phyloP scores from a whole-genome alignment of 768 basidiomycete genomes.

The Amanita thiersii region DNA sequence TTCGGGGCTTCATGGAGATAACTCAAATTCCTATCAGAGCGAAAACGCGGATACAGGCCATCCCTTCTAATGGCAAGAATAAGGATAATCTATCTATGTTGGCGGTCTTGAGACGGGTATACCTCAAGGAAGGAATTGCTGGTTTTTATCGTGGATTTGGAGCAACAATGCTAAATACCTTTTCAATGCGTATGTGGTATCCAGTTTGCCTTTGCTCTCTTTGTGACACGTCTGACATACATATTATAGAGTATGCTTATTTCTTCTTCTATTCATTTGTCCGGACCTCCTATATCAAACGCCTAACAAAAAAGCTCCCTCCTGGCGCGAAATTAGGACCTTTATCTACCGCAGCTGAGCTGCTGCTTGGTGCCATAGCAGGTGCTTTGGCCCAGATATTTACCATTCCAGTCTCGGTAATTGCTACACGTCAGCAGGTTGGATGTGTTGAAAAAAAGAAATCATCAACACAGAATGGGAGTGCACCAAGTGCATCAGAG shows the following conservation, averaged over 20 bases:
- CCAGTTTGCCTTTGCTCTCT: slow-evolving; percentile 20
- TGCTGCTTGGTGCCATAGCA: slow-evolving; percentile 83
- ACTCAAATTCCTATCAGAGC: slow-evolving; percentile 40
- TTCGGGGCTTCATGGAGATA: slow-evolving; percentile 1
- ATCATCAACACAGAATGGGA: slow-evolving; percentile 10
- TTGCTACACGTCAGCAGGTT: slow-evolving; percentile 95
- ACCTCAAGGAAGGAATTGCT: slow-evolving; percentile 70
- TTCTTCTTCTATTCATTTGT: slow-evolving; percentile 99
- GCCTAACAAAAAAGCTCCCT: slow-evolving; percentile 51
- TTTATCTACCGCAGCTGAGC: slow-evolving; percentile 71
- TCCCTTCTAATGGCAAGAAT: slow-evolving; percentile 43
- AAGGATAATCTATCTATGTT: slow-evolving; percentile 53
- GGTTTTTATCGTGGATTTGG: slow-evolving; percentile 90
- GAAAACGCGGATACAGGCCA: slow-evolving; percentile 92
- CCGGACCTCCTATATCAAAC: slow-evolving; percentile 72
- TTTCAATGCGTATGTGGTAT: slow-evolving; percentile 74
- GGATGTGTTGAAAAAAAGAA: slow-evolving; percentile 27
- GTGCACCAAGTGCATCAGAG: slow-evolving; percentile 13
- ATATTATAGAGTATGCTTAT: slow-evolving; percentile 83
- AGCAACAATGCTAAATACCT: slow-evolving; percentile 97
- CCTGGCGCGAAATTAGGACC: slow-evolving; percentile 51
- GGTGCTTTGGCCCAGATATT: slow-evolving; percentile 96
- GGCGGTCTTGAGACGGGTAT: slow-evolving; percentile 58
- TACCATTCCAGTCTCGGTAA: slow-evolving; percentile 96
- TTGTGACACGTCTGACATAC: slow-evolving; percentile 5